A percentile compares a stretch with the other conserved stretches of the same genome.
phyloP scores from a whole-genome alignment of 2,329 filamentous ascomycete genomes.

The Trichoderma polysporum region DNA sequence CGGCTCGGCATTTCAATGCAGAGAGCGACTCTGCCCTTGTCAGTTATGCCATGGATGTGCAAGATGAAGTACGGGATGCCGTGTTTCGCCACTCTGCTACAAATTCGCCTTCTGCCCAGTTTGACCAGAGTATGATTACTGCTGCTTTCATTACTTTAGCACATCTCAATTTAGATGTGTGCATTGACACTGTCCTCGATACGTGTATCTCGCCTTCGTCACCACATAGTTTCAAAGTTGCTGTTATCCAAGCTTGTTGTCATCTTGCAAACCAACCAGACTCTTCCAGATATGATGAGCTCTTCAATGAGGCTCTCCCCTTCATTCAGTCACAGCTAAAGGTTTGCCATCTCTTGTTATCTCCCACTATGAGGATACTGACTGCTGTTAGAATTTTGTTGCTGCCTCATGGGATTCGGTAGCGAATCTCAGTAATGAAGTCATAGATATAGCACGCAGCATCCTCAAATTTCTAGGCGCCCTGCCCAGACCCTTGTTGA shows the following conservation, averaged over 20 bases:
- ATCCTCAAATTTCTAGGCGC: constrained; percentile 59
- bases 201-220: constrained; percentile 57
- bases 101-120: constrained; percentile 37
- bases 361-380: constrained; percentile 20
- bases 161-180: constrained; percentile 60
- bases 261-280: constrained; percentile 59
- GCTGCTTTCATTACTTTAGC: constrained; percentile 65
- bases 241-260: constrained; percentile 60
- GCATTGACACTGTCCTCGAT: constrained; percentile 56
- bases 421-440: constrained; percentile 1
- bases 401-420: constrained; percentile 1
- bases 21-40: constrained; percentile 64
- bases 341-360: constrained; percentile 38
- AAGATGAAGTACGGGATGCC: constrained; percentile 66
- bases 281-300: constrained; percentile 49
- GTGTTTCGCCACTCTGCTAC: constrained; percentile 59
- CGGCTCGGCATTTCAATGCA: constrained; percentile 61
- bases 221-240: constrained; percentile 61
- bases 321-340: constrained; percentile 59
- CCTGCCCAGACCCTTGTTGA: constrained; percentile 41
- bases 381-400: constrained; percentile 7
- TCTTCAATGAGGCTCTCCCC: constrained; percentile 55
- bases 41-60: constrained; percentile 68
- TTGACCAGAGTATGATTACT: constrained; percentile 65
- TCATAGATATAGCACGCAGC: constrained; percentile 33